Conservation (phyloP, 805 yeast species). For the Isabelozyma gotoi region DNA sequence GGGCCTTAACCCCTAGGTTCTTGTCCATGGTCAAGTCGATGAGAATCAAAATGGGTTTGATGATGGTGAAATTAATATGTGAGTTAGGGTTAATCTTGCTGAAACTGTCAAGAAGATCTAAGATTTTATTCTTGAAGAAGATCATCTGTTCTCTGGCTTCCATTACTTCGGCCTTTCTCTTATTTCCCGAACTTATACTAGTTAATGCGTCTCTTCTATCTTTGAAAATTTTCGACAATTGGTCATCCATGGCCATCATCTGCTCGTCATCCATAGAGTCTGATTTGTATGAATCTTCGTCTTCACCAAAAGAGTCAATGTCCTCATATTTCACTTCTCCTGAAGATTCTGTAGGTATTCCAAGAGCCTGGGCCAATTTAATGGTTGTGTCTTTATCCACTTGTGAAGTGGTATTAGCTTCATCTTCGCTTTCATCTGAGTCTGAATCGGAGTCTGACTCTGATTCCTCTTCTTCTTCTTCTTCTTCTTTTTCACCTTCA, state of each 20-base stretch:
- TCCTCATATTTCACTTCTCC: constrained; percentile 48
- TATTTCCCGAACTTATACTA: constrained; percentile 52
- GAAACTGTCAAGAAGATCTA: constrained; percentile 74
- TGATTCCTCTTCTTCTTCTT: constrained; percentile 21
- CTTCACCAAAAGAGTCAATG: constrained; percentile 37
- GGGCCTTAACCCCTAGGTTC: constrained; percentile 70
- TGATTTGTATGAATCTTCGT: constrained; percentile 60
- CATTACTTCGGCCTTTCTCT: constrained; percentile 67
- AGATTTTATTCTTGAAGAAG: constrained; percentile 71
- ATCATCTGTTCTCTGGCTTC: constrained; percentile 80
- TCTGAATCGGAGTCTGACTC: constrained; percentile 12
- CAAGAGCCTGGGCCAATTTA: constrained; percentile 69
- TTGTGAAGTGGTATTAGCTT: constrained; percentile 12
- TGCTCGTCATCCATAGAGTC: constrained; percentile 91
- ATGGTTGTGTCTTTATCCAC: constrained; percentile 50
- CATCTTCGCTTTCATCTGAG: constrained; percentile 3
- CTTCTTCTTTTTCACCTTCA: constrained; percentile 24
- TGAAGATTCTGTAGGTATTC: constrained; percentile 49
- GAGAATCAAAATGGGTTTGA: constrained; percentile 58
- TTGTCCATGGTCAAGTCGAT: constrained; percentile 70
- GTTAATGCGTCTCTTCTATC: constrained; percentile 72
- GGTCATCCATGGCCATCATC: constrained; percentile 91
- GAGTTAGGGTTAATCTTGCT: constrained; percentile 45
- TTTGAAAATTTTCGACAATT: constrained; percentile 77
- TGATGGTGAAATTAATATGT: constrained; percentile 39